Evolutionary conservation across 2,329 filamentous ascomycete genomes (phyloP).

Genomic region (Trichoderma polysporum): DNA sequence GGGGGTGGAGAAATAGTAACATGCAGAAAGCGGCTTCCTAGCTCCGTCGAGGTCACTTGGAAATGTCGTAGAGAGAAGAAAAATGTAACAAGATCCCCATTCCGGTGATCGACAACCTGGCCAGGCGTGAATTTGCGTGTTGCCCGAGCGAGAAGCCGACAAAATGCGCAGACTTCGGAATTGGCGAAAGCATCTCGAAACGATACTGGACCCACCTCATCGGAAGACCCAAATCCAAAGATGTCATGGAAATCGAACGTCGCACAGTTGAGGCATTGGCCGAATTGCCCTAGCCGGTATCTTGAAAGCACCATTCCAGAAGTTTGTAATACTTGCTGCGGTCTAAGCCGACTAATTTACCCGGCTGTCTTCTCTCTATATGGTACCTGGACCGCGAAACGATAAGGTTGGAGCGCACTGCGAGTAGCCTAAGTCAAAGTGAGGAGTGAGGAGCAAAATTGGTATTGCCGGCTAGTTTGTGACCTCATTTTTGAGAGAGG

Average conservation of each 20-base stretch:
- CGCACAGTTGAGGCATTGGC: background rate
- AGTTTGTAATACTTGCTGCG: too few relatives aligned
- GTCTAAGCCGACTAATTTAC: too few relatives aligned
- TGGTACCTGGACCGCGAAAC: background rate
- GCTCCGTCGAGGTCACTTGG: background rate
- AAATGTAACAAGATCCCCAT: background rate
- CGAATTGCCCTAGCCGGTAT: background rate
- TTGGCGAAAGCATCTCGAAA: background rate
- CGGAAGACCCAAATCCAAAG: background rate
- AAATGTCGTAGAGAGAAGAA: background rate
- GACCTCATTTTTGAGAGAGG: background rate
- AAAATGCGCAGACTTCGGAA: background rate
- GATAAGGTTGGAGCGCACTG: background rate
- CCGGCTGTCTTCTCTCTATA: too few relatives aligned
- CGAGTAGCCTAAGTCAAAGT: too few relatives aligned
- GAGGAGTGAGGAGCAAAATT: background rate
- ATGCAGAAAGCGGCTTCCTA: background rate
- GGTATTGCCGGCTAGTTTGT: background rate
- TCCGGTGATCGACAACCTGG: background rate
- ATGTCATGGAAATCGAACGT: background rate
- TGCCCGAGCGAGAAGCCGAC: background rate
- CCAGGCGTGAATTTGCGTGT: background rate
- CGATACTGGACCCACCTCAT: background rate
- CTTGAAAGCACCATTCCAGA: background rate
- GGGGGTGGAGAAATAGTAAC: background rate